Evolutionary conservation across 1,284 basidiomycete species (phyloP).

Genomic region (Erythrobasidium hasegawianum): DNA sequence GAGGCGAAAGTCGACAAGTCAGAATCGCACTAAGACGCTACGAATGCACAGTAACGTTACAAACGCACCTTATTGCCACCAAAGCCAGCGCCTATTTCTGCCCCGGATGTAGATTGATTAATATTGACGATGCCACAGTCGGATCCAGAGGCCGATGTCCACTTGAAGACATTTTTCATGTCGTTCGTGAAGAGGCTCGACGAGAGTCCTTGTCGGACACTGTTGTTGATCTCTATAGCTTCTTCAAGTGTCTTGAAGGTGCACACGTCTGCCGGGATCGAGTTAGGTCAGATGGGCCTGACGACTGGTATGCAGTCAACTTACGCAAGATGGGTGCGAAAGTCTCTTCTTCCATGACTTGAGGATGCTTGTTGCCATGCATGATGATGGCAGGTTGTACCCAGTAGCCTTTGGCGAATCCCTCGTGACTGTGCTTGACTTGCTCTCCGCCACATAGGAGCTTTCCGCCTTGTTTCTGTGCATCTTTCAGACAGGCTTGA

Average conservation of each 20-base stretch:
- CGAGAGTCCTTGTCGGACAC: slow-evolving; percentile 82
- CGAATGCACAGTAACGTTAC: neutral
- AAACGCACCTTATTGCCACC: slow-evolving; percentile 55
- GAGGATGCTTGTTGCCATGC: slow-evolving; percentile 54
- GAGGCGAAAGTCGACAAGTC: slow-evolving; percentile 8
- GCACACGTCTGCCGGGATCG: slow-evolving; percentile 67
- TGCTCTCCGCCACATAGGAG: slow-evolving; percentile 66
- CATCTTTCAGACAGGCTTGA: slow-evolving; percentile 60
- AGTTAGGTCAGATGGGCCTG: neutral
- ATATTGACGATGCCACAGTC: slow-evolving; percentile 56
- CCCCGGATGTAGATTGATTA: slow-evolving; percentile 88
- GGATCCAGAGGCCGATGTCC: slow-evolving; percentile 60
- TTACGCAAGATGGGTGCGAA: slow-evolving; percentile 64
- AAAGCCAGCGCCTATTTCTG: slow-evolving; percentile 87
- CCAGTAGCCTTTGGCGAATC: slow-evolving; percentile 68
- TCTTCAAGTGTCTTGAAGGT: slow-evolving; percentile 84
- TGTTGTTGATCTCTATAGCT: slow-evolving; percentile 88
- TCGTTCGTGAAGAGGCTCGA: slow-evolving; percentile 82
- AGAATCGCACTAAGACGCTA: neutral
- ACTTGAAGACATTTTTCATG: slow-evolving; percentile 73
- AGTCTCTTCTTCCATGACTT: slow-evolving; percentile 75
- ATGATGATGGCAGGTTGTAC: slow-evolving; percentile 78
- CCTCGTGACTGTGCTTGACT: slow-evolving; percentile 52
- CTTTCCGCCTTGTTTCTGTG: slow-evolving; percentile 66
- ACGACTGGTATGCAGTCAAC: neutral